Evolutionary conservation across 257 asterid species (phyloP).

Genomic region (Salvia rosmarinus): DNA sequence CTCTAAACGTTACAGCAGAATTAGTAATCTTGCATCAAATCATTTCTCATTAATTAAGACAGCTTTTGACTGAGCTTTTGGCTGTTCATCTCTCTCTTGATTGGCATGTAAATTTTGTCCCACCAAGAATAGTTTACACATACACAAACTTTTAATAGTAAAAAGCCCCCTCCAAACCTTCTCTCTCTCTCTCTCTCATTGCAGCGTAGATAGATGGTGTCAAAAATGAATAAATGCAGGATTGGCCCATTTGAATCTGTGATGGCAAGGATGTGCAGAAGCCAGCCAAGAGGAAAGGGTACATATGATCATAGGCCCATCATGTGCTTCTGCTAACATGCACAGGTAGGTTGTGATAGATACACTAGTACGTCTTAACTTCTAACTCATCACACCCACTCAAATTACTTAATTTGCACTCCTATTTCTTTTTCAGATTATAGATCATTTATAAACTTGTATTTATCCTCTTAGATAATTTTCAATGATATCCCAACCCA

Average conservation of each 20-base stretch:
- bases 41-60: constrained; percentile 10
- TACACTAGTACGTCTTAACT: constrained; percentile 42
- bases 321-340: constrained; percentile 58
- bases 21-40: constrained; percentile 21
- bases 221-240: constrained; percentile 49
- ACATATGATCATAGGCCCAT: constrained; percentile 52
- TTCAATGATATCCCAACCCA: no score
- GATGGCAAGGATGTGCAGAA: constrained; percentile 45
- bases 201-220: constrained; percentile 37
- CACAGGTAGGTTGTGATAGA: constrained; percentile 50
- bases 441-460: no score
- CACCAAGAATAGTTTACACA: constrained; percentile 21
- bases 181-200: constrained; percentile 5
- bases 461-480: no score
- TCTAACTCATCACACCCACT: constrained; percentile 5
- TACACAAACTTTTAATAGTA: constrained; percentile 10
- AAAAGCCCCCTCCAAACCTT: neutral
- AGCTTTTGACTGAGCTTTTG: constrained; percentile 9
- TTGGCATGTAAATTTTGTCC: constrained; percentile 41
- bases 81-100: constrained; percentile 30
- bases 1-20: constrained; percentile 35
- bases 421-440: no score
- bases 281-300: constrained; percentile 53
- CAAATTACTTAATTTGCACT: neutral
- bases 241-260: constrained; percentile 46